Evolutionary conservation across 164 flowering plant genomes (phyloP).

Genomic region (Chimonanthus salicifolius): DNA sequence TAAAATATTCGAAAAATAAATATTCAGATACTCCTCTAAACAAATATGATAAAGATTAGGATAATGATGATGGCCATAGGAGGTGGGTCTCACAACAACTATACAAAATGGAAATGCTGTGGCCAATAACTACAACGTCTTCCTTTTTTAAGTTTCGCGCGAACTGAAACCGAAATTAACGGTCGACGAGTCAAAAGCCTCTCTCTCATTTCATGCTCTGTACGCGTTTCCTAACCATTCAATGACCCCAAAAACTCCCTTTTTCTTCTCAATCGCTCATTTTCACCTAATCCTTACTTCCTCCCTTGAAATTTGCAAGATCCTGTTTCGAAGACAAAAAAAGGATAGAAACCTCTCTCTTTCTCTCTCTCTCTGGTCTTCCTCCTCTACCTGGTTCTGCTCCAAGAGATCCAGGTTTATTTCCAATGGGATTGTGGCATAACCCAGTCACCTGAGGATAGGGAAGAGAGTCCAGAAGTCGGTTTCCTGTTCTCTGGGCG

Average conservation of each 20-base stretch:
- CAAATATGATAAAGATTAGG: no score
- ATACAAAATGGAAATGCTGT: no score
- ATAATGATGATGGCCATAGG: no score
- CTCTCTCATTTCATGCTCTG: not conserved
- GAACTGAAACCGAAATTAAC: not conserved
- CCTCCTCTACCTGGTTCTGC: conserved; percentile 3
- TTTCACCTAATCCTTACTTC: conserved; percentile 16
- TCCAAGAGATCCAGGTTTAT: conserved; percentile 10
- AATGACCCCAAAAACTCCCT: conserved; percentile 5
- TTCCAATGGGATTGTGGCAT: conserved; percentile 7
- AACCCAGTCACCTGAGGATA: not conserved
- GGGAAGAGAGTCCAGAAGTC: conserved; percentile 9
- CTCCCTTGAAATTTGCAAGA: not conserved
- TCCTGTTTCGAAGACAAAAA: not conserved
- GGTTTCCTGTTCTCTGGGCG: conserved; percentile 11
- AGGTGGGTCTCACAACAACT: no score
- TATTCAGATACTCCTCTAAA: no score
- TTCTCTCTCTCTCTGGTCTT: conserved; percentile 1
- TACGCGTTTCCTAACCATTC: conserved; percentile 17
- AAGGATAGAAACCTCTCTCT: not conserved
- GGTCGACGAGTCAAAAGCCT: not conserved
- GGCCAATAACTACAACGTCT: no score
- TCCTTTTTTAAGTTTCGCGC: not conserved
- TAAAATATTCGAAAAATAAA: no score
- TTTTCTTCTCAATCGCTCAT: conserved; percentile 17